Conservation (phyloP, 108 stramenopile species). For the Cyclotella choctawhatcheeana region DNA sequence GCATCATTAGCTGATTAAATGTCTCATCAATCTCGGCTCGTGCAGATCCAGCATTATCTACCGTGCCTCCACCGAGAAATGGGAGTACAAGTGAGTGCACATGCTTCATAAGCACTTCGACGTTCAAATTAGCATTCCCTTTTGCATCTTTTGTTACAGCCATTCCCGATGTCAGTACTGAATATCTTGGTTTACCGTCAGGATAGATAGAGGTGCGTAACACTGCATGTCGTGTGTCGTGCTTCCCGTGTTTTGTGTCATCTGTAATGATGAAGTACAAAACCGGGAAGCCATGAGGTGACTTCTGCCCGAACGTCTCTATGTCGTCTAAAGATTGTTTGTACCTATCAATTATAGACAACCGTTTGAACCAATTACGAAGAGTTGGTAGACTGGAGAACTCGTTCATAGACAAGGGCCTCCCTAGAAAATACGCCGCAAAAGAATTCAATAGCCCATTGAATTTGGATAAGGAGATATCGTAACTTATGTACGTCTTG, state of each 20-base stretch:
- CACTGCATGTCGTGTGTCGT: not conserved
- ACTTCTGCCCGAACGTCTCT: not conserved
- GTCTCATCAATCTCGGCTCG: not conserved
- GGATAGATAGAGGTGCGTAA: conserved; percentile 3
- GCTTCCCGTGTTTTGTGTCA: conserved; percentile 5
- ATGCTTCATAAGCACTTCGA: conserved; percentile 1
- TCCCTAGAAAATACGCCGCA: not conserved
- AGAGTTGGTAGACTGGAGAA: conserved; percentile 8
- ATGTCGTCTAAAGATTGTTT: not conserved
- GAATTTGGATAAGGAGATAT: conserved; percentile 8
- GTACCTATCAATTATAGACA: not conserved
- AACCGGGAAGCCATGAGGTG: conserved; percentile 3
- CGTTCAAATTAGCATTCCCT: conserved; percentile 3
- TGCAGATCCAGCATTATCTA: conserved; percentile 7
- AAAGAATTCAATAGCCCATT: conserved; percentile 5
- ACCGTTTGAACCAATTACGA: not conserved
- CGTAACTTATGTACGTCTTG: not conserved
- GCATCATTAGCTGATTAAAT: not conserved
- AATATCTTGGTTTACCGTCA: conserved; percentile 5
- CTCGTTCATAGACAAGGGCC: not conserved
- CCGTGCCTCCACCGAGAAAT: conserved; percentile 1
- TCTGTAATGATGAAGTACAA: conserved; percentile 6
- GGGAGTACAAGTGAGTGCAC: not conserved
- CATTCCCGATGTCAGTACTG: not conserved
- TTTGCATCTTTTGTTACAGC: conserved; percentile 4